Evolutionary conservation across 139 green algal genomes (phyloP).

Genomic region (Pseudopediastrum boryanum): DNA sequence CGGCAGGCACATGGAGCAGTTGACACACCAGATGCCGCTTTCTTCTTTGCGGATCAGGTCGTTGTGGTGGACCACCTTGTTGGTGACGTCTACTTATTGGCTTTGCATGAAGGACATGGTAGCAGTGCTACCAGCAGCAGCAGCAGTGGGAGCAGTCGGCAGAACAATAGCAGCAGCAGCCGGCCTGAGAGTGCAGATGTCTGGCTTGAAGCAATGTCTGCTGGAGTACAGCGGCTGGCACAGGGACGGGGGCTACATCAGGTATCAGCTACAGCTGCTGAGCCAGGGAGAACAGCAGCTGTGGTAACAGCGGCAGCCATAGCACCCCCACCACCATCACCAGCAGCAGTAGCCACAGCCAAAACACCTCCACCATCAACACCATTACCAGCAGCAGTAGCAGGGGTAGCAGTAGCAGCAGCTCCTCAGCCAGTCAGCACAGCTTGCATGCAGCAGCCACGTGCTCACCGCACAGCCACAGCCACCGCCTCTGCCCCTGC

Average conservation of each 20-base stretch:
- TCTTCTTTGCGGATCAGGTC: constrained; percentile 89
- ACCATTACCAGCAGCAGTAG: not conserved
- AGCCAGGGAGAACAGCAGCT: constrained; percentile 8
- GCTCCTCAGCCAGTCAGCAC: not conserved
- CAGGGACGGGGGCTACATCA: not conserved
- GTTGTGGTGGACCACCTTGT: constrained; percentile 84
- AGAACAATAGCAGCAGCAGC: constrained; percentile 22
- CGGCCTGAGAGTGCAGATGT: no score
- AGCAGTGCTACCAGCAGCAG: constrained; percentile 1
- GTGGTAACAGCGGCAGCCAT: not conserved
- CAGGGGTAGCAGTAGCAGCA: constrained; percentile 5
- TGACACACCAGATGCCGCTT: constrained; percentile 78
- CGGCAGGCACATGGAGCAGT: constrained; percentile 43
- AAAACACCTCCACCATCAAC: not conserved
- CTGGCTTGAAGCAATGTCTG: not conserved
- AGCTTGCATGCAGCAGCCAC: constrained; percentile 4
- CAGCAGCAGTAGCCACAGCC: not conserved
- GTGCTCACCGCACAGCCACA: not conserved
- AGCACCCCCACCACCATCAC: not conserved
- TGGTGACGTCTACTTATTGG: constrained; percentile 80
- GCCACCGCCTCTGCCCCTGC: not conserved
- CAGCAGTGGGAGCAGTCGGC: constrained; percentile 20
- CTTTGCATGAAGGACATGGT: constrained; percentile 44
- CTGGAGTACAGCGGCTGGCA: constrained; percentile 1
- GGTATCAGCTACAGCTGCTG: not conserved